phyloP scores from a whole-genome alignment of 257 asterid genomes.

The Solanum chmielewskii region DNA sequence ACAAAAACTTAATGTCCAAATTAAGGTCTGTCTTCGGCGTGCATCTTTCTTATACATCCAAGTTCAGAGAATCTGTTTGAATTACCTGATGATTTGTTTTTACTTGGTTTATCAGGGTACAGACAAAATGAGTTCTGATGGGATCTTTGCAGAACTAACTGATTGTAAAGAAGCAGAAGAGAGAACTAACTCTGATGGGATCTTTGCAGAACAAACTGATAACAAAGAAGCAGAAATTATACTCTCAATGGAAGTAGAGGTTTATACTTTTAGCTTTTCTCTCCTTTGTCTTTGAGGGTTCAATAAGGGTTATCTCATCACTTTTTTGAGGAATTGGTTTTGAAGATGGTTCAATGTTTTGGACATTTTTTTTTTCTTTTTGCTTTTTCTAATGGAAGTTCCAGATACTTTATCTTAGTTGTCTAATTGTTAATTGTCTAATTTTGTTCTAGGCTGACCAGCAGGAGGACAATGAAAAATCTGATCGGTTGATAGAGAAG shows the following conservation, averaged over 20 bases:
- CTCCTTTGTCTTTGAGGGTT: neutral
- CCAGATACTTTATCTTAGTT: neutral
- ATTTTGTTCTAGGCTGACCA: constrained; percentile 12
- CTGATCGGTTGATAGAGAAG: constrained; percentile 25
- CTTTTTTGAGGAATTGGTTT: neutral
- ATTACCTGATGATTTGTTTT: neutral
- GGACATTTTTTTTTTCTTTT: neutral
- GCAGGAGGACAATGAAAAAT: constrained; percentile 34
- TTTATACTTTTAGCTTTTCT: neutral
- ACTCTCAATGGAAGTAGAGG: constrained; percentile 34
- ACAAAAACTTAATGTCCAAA: constrained; percentile 25
- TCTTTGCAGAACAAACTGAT: constrained; percentile 22
- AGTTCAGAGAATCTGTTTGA: neutral
- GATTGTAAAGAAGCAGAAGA: constrained; percentile 21
- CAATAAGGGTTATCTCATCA: neutral
- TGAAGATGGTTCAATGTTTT: neutral
- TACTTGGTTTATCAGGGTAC: constrained; percentile 32
- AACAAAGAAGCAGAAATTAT: constrained; percentile 20
- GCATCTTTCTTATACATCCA: neutral
- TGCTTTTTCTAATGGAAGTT: neutral
- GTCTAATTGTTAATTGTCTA: neutral
- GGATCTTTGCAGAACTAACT: constrained; percentile 18
- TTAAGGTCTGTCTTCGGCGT: constrained; percentile 28
- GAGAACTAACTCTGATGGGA: constrained; percentile 18
- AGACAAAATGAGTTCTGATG: constrained; percentile 23